Evolutionary conservation across 2,329 filamentous ascomycete genomes (phyloP), one percentile per base, ranked within the genome.

Genomic region (Chalaropsis thielavioides): DNA sequence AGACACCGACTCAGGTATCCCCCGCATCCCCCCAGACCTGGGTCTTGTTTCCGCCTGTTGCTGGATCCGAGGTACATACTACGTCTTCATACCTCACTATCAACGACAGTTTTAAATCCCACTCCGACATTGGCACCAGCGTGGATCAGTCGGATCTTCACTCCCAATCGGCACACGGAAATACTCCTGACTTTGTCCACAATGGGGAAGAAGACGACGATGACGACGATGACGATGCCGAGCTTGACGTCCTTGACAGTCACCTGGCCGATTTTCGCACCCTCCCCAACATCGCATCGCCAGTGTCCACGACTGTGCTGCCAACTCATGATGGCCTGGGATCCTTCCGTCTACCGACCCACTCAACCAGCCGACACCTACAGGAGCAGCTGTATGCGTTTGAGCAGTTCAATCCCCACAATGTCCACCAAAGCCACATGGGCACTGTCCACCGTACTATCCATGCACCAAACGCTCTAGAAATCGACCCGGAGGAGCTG

Each of bases 251-350:
- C 72, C 80, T 97, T 49, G 92, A 97, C 73, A 92, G 92, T 72
- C 92, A 95, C 64, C 79, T 97, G 1, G 88, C 92, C 69, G 92
- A 91, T 54, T 96, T 96, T 72, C 84, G 90, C 62, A 85, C 90
- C 56, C 79, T 78, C 6, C 78, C 80, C 7, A 71, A 71, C 40
- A 59, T 67, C 38, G 27, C 59, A 24, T 61, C 65, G 15, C 65
- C 65, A 58, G 84, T 83, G 68, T 78, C 83, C 22, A 79, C 81
- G 19, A 85, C 89, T 0, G 83, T 96, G 1, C 81, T 99, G n/a
- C 94, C 94, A 0, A 84, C 86, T 0, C 94, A 99, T 72, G 92
- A 99, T 77, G 94, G 94, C 1, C 76, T 97, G 58, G 94, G 94
- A 3, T 89, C 87, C 6, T 99, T 99, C 73, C 83, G 79, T 74